Evolutionary conservation across 345 rosid genomes (phyloP), one percentile per base, ranked within the genome.

Genomic region (Melaleuca alternifolia): DNA sequence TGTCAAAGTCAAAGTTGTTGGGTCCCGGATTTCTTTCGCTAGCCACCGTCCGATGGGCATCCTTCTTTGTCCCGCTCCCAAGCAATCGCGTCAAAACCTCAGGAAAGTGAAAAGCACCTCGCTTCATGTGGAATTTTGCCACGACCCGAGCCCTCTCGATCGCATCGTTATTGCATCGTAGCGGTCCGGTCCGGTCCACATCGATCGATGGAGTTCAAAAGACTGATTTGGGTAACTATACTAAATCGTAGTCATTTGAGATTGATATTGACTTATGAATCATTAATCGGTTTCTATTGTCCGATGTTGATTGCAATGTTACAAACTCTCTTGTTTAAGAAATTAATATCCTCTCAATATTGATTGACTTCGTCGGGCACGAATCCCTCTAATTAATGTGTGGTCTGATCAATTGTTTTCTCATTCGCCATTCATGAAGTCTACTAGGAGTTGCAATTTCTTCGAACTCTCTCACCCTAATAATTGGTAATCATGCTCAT

Each of bases 371-470:
- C 9, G 16, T n/a, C 9, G 23, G 0, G 10, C 1, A 1, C 15
- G 3, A 16, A 65, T 20, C 20, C 11, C 0, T 16, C 11, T 33
- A 33, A 30, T 16, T 2, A 65, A 16, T 30, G 5, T 8, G 2
- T 7, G 44, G 1, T 30, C 10, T 5, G 11, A 65, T 33, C 7
- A 13, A 37, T 37, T 71, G 6, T 2, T 20, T 3, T 7, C 44
- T 3, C 6, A 0, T 7, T 52, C 6, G 54, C 21, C 54, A 52
- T 24, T 24, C 28, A 0, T 24, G 14, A 56, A 57, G 4, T 59
- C 5, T 1, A 0, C n/a, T 15, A 0, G 30, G 8, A n/a, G 71
- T 4, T 18, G 6, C 10, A 6, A 8, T 59, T 59, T 1, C 0
- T 59, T 59, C 37, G 5, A 3, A n/a, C 12, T 15, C 18, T 12